These are phyloP conservation scores for Fraxinus velutina DNA, from an alignment of 305 asterid species.

Conservation along the genomic window DNA sequence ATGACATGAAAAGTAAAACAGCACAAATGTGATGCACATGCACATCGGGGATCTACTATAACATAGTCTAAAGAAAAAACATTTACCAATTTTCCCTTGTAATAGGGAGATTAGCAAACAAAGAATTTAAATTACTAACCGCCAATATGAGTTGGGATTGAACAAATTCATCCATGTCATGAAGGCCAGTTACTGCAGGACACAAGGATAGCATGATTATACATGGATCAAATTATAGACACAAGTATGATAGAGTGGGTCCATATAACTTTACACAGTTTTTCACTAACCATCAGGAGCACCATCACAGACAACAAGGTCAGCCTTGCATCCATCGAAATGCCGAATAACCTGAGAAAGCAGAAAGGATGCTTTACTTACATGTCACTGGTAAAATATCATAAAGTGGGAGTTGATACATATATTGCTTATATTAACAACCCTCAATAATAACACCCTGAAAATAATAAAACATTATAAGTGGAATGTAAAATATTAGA, in stretches of 20 bases:
- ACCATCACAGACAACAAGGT: slow-evolving; percentile 97
- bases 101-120: not conserved
- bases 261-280: slow-evolving; percentile 8
- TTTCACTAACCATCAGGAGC: slow-evolving; percentile 88
- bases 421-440: not conserved
- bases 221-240: slow-evolving; percentile 7
- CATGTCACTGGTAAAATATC: not conserved
- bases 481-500: not conserved
- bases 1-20: slow-evolving; percentile 1
- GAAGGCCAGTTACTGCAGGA: slow-evolving; percentile 85
- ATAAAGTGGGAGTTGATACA: not conserved
- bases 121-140: slow-evolving; percentile 40
- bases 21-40: not conserved
- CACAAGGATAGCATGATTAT: slow-evolving; percentile 21
- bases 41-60: slow-evolving; percentile 1
- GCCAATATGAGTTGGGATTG: slow-evolving; percentile 96
- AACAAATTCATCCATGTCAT: slow-evolving; percentile 98
- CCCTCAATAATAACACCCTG: not conserved
- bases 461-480: not conserved
- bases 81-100: not conserved
- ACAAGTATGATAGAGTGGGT: slow-evolving; percentile 7
- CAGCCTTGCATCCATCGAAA: slow-evolving; percentile 99
- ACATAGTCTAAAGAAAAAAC: not conserved
- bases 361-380: slow-evolving; percentile 6
- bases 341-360: slow-evolving; percentile 76